Base-by-base conservation (phyloP, 257 asterid species). In the Nicotiana sylvestris region DNA sequence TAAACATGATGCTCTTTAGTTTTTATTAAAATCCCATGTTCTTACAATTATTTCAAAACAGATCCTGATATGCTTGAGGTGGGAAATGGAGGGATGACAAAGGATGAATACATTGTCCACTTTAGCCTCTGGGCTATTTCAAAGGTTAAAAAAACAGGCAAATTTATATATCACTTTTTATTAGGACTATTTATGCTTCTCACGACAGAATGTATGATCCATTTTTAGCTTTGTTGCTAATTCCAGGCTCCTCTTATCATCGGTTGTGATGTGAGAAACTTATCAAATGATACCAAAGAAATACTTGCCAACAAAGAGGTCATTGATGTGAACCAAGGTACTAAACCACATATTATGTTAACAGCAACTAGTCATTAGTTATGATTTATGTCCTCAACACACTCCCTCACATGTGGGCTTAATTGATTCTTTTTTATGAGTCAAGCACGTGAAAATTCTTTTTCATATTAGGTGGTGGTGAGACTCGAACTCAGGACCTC, bases 31-130 rank as follows among this genome's bases (percentile, higher is more conserved):
- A n/a, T 72, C 13, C 10, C 35, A n/a, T 21, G 46, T 39, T 16
- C 35, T 5, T 37, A 56, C 27, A 9, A 8, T 39, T 43, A 9
- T 37, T 18, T n/a, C 0, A 5, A 1, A 29, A 81, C 87, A 94
- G 98, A 93, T 85, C 97, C 98, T 9, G 97, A 94, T 84, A 94
- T 94, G 98, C 98, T 94, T 82, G 98, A 94, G 88, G 82, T 94
- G 21, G 98, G 98, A 80, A 94, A 94, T 82, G 98, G 97, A 80
- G 97, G 98, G 76, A 93, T 95, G 97, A 92, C 94, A 6, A 91
- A 92, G 53, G 77, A 91, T 16, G 98, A 93, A 81, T 92, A 91
- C 60, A 89, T 92, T 13, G 87, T 92, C 74, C 98, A 93, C 82
- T 95, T 95, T 80, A 95, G 98, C 82, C 6, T 93, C 56, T 95